Evolutionary conservation across 495 filamentous ascomycete genomes (phyloP), one percentile per base, ranked within the genome.

Genomic region (Podospora appendiculata): DNA sequence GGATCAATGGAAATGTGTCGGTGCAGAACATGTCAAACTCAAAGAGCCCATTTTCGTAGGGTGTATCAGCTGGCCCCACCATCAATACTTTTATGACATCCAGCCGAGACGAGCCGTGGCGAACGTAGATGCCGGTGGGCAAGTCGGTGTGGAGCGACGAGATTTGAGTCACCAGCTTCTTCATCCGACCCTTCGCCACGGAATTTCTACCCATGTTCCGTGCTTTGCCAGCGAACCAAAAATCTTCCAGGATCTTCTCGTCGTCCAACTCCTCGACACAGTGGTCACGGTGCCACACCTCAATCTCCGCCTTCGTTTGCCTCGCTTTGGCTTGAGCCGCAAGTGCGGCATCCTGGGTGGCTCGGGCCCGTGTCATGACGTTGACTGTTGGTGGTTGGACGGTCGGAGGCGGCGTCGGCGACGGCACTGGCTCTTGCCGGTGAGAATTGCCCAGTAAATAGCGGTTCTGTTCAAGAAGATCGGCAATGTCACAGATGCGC

Each of bases 11-110:
- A 44, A 79, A 86, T 13, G 75, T 52, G 0, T 42, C 8, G 11
- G 53, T 56, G 47, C 74, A 77, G 45, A 70, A 72, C 47, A 85
- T 51, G 56, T 84, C 79, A 50, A 85, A 84, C 61, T 81, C 82
- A 60, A 83, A 85, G 11, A 83, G 55, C 1, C 80, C 82, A 40
- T 77, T 63, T 55, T 82, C 77, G 70, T 86, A 85, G 12, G 82
- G 82, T 9, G 82, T 83, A 9, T 63, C 72, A 11, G 55, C 58
- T 4, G 80, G 78, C 0, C 81, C 82, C 8, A 79, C 60, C 25
- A 86, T 83, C 54, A 86, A 50, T 18, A 75, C 58, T 58, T 82
- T 83, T 62, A 84, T 73, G 13, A 79, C 58, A 59, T 84, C 82
- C 2, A 75, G 68, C 0, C 81, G 68, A 4, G 68, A 71, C 14